phyloP scores from a whole-genome alignment of 345 rosid species.

The Salix caprea region DNA sequence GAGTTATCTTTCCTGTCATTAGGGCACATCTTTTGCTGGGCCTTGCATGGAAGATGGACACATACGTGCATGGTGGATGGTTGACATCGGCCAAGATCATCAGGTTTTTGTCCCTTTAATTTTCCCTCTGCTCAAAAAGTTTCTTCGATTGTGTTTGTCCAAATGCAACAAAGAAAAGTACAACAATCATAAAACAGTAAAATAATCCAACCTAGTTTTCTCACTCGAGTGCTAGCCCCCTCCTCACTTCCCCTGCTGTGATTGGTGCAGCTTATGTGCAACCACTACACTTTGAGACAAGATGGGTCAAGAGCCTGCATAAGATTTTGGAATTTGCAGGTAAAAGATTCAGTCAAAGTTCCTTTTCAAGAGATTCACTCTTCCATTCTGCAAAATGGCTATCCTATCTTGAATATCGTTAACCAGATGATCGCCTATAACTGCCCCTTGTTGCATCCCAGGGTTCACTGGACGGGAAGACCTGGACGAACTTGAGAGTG shows the following conservation, averaged over 20 bases:
- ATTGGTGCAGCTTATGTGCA: slow-evolving; percentile 87
- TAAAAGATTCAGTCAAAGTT: slow-evolving; percentile 13
- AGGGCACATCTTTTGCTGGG: slow-evolving; percentile 90
- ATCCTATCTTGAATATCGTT: neutral
- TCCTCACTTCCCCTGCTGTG: neutral
- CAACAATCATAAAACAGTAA: neutral
- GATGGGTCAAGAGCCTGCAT: slow-evolving; percentile 80
- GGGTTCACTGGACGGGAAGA: slow-evolving; percentile 77
- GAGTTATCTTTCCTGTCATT: slow-evolving; percentile 3
- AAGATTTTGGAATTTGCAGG: slow-evolving; percentile 91
- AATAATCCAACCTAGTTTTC: neutral
- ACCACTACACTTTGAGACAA: slow-evolving; percentile 81
- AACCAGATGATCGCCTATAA: neutral
- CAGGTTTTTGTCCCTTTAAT: slow-evolving; percentile 48
- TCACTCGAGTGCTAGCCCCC: neutral
- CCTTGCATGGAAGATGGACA: slow-evolving; percentile 70
- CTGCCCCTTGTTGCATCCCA: slow-evolving; percentile 6
- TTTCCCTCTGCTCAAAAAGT: neutral
- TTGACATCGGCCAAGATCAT: slow-evolving; percentile 87
- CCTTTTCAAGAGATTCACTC: neutral
- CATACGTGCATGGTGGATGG: slow-evolving; percentile 82
- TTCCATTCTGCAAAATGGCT: neutral
- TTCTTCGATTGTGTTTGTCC: neutral
- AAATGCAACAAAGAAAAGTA: too few species aligned
- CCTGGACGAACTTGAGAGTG: slow-evolving; percentile 65